phyloP scores from a whole-genome alignment of 352 stramenopile species.

The Globisporangium lucens region DNA sequence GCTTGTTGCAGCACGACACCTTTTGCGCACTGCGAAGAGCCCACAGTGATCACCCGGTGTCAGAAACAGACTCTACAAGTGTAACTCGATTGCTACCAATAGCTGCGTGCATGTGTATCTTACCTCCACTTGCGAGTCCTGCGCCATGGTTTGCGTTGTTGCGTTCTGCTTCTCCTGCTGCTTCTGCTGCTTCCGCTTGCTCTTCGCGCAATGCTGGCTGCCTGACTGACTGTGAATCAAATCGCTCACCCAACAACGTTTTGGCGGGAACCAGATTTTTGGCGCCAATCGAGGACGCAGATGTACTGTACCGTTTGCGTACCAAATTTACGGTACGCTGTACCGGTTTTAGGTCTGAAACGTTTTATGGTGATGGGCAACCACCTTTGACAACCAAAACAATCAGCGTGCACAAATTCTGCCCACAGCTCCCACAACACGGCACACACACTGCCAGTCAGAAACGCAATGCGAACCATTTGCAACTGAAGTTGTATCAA shows the following conservation, averaged over 20 bases:
- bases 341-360: background rate
- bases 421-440: background rate
- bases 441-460: background rate
- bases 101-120: background rate
- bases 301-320: background rate
- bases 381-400: background rate
- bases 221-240: background rate
- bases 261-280: conserved; percentile 11
- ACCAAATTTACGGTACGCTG: conserved; percentile 1
- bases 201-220: background rate
- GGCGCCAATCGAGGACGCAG: conserved; percentile 13
- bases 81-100: background rate
- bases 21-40: conserved; percentile 30
- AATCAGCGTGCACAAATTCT: no score
- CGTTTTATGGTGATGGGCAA: background rate
- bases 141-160: conserved; percentile 1
- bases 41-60: background rate
- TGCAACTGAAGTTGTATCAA: background rate
- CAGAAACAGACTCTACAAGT: background rate
- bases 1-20: conserved; percentile 55
- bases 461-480: background rate
- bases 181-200: background rate
- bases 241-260: conserved; percentile 7
- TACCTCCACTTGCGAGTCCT: conserved; percentile 15
- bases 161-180: background rate